A percentile compares a stretch with the other conserved stretches of the same genome.
Conservation (phyloP, 2,329 filamentous ascomycete genomes). For the Fusarium sacchari region DNA sequence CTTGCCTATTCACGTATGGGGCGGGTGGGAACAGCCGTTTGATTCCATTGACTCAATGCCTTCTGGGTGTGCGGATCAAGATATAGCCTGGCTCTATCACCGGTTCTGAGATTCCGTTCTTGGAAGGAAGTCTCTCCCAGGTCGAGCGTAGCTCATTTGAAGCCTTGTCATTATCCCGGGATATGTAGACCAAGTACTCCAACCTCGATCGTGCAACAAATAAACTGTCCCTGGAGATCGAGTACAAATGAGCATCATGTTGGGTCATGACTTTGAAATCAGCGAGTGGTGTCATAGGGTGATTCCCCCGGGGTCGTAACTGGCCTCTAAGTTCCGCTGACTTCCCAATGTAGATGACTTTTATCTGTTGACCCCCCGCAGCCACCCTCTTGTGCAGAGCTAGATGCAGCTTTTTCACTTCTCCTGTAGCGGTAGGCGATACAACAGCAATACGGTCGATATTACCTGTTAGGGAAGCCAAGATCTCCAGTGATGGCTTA, state of each 20-base stretch:
- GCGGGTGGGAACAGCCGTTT: not conserved
- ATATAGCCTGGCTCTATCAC: not conserved
- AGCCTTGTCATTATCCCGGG: not conserved
- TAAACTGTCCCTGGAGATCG: no score
- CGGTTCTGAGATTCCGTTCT: not conserved
- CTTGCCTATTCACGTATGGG: no score
- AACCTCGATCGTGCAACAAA: no score
- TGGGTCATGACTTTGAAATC: not conserved
- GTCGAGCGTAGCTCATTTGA: not conserved
- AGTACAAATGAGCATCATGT: no score
- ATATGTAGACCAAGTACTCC: not conserved
- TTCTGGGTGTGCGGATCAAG: no score
- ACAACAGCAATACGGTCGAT: not conserved
- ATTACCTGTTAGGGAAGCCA: rapidly evolving
- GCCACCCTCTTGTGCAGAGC: not conserved
- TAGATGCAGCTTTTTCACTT: not conserved
- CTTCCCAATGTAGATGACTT: not conserved
- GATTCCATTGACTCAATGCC: no score
- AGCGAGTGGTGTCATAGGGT: no score
- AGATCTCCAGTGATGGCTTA: not conserved
- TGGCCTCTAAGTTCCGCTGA: rapidly evolving
- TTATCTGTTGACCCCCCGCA: not conserved
- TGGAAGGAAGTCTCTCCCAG: not conserved
- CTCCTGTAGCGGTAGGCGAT: rapidly evolving
- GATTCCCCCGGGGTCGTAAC: rapidly evolving